These are phyloP conservation scores for Ceratobasidium sp. DNA, from an alignment of 1,284 basidiomycete species.

Conservation along the genomic window DNA sequence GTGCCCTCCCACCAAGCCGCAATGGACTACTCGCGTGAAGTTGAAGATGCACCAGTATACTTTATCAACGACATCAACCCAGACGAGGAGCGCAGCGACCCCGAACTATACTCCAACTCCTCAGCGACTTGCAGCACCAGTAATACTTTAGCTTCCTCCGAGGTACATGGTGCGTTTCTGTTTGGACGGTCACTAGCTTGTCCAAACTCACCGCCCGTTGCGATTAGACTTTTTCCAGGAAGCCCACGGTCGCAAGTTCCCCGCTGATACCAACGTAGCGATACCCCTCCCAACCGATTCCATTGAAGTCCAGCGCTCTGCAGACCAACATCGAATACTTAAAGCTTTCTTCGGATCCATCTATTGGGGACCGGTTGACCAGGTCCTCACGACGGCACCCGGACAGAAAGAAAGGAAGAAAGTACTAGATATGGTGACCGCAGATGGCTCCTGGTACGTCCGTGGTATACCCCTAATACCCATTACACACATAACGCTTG, in stretches of 20 bases:
- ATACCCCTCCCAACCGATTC: background rate
- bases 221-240: background rate
- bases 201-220: too few species aligned
- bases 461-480: background rate
- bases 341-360: background rate
- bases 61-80: too few species aligned
- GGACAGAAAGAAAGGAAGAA: background rate
- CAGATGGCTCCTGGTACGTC: background rate
- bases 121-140: background rate
- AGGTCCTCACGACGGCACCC: background rate
- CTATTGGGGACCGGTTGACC: constrained; percentile 1
- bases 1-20: too few species aligned
- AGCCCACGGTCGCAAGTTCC: background rate
- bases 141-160: constrained; percentile 9
- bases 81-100: background rate
- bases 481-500: too few species aligned
- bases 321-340: background rate
- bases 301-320: background rate
- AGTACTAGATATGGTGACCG: background rate
- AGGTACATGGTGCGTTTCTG: background rate
- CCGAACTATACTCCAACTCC: background rate
- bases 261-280: background rate
- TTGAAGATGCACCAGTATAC: background rate
- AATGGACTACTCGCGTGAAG: too few species aligned
- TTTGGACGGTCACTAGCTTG: background rate